Percentiles rank a stretch among this genome's conserved stretches.
These are phyloP conservation scores for Echinochloa phyllopogon DNA, from an alignment of 176 grass and related monocot genomes.

Conservation along the genomic window DNA sequence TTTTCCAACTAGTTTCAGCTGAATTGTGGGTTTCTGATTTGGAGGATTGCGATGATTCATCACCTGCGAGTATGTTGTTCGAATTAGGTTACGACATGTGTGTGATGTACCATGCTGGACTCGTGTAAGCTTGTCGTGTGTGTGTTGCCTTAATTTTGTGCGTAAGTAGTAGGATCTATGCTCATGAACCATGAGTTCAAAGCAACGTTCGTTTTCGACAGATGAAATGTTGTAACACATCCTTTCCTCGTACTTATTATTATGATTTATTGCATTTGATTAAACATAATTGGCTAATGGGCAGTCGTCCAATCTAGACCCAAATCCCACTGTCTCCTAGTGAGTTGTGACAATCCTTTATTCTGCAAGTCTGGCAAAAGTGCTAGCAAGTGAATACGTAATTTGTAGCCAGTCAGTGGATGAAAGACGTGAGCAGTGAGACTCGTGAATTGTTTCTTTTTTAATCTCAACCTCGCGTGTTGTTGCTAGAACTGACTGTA, in stretches of 20 bases:
- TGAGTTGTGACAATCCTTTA: no score
- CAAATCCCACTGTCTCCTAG: no score
- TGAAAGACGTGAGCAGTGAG: no score
- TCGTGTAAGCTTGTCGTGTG: not conserved
- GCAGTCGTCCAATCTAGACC: no score
- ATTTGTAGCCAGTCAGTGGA: no score
- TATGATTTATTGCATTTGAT: not conserved
- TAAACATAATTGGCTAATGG: no score
- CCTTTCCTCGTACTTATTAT: not conserved
- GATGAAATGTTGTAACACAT: not conserved
- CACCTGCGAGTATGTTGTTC: not conserved
- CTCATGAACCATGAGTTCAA: not conserved
- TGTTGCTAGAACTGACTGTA: no score
- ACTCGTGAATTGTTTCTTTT: no score
- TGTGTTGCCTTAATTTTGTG: not conserved
- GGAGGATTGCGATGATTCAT: not conserved
- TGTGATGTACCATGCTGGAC: conserved; percentile 19
- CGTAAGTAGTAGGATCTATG: not conserved
- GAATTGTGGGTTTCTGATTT: conserved; percentile 3
- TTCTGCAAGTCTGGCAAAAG: no score
- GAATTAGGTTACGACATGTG: not conserved
- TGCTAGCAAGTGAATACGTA: no score
- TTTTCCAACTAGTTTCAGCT: conserved; percentile 29
- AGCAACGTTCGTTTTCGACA: not conserved
- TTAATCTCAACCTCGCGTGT: no score